Evolutionary conservation across 1,284 basidiomycete genomes (phyloP).

Genomic region (Agroathelia rolfsii): DNA sequence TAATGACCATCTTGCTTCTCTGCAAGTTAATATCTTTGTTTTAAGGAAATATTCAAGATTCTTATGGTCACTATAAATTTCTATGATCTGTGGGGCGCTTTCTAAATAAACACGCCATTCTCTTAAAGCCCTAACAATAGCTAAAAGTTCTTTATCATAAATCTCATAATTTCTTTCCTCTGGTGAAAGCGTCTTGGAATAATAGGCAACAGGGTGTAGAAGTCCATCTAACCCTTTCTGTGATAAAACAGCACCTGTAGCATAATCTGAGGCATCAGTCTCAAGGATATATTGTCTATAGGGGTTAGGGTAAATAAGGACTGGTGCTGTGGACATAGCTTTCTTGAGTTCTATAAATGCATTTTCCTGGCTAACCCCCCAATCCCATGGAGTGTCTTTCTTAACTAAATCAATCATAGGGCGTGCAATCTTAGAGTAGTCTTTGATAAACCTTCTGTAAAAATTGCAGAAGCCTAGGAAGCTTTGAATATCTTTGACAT

Average conservation of each 20-base stretch:
- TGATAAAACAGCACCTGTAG: constrained; percentile 15
- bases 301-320: constrained; percentile 1
- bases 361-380: background rate
- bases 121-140: constrained; percentile 23
- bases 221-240: constrained; percentile 11
- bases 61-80: constrained; percentile 30
- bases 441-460: constrained; percentile 31
- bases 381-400: constrained; percentile 12
- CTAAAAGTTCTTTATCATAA: constrained; percentile 22
- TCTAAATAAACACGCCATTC: constrained; percentile 26
- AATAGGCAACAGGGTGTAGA: constrained; percentile 17
- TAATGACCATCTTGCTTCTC: constrained; percentile 29
- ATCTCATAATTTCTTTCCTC: constrained; percentile 21
- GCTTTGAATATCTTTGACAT: constrained; percentile 17
- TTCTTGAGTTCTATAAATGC: constrained; percentile 1
- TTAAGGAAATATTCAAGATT: constrained; percentile 26
- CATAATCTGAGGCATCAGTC: constrained; percentile 17
- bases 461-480: constrained; percentile 36
- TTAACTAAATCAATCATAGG: constrained; percentile 21
- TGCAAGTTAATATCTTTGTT: constrained; percentile 23
- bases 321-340: constrained; percentile 4
- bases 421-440: constrained; percentile 22
- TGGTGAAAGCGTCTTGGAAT: constrained; percentile 14
- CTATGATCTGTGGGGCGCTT: constrained; percentile 19
- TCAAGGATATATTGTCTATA: constrained; percentile 9